Base-by-base conservation (phyloP, 305 asterid genomes). In the Fraxinus sp. region DNA sequence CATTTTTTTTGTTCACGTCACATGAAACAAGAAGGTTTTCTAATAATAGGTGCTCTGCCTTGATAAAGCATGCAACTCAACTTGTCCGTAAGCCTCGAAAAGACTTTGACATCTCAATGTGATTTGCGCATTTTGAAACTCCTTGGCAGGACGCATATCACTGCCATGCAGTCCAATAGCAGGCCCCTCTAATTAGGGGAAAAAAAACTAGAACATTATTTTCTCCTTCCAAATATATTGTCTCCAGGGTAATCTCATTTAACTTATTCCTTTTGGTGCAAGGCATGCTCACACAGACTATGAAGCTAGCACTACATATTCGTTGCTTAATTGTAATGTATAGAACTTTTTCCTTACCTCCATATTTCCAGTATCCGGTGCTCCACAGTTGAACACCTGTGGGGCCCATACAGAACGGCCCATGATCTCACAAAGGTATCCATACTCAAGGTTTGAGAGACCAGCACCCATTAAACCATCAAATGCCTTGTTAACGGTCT, bases 301-400 rank as follows among this genome's bases (percentile, higher is more conserved):
- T 37, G 16, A 9, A 71, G 44, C 35, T 18, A 49, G 16, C 39
- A 24, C 39, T 52, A 46, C 1, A 37, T 22, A 64, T 41, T 44
- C 9, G 2, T 1, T 10, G 22, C 6, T 28, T 44, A 35, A 37
- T 18, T 39, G 70, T 68, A 35, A 74, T 73, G 75, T 10, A 82
- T 77, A 33, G 72, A 55, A 79, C 81, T 36, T 76, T 79, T 66
- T 75, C 52, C 84, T 82, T 81, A 95, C 99, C 99, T 95, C 99
- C 99, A 95, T 95, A 87, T 95, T 95, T 88, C 99, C 99, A 30
- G 99, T 95, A 86, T 95, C 99, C 1, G 98, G 99, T 76, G 99
- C 97, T 76, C 99, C 99, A 64, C 99, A 95, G 81, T 93, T 95
- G 64, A 95, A 95, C 87, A 95, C 88, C 88, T 94, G 99, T 0